Base-by-base conservation (phyloP, 139 green algal species). In the Bryopsis sp. region DNA sequence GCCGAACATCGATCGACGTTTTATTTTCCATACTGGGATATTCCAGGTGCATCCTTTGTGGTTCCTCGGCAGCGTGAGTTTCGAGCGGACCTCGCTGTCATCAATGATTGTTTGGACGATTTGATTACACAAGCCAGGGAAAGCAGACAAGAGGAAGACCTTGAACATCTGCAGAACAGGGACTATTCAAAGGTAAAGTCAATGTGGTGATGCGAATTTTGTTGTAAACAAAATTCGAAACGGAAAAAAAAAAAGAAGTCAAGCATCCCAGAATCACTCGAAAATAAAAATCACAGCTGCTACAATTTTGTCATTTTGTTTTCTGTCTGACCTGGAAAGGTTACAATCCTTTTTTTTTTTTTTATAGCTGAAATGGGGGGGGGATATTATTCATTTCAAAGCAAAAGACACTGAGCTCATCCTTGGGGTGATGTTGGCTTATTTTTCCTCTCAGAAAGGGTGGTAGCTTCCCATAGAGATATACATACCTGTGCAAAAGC, bases 11-110 rank as follows among this genome's bases (percentile, higher is more conserved):
- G 95, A 5, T 92, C 85, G 65, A 99, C 94, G 3, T 98, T 97
- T 76, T 99, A 98, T 83, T 88, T 99, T 54, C 94, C 95, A 31
- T 98, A 98, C 82, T 98, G 93, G 93, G 92, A 98, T 68, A 66
- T 93, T 24, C 86, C 88, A 1, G 58, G 86, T 5, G 54, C 74
- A n/a, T 73, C 75, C 35, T 79, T 78, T 35, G 35, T 93, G 39
- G 81, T 92, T 39, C 80, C 81, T 1, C 71, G 84, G 7, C 90
- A 96, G 82, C 60, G 84, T 4, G 58, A 84, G 63, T 96, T 96
- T 81, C 72, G 76, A 28, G 61, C 71, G 2, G 85, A 97, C 81
- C 76, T 96, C 32, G 67, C 47, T 2, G 82, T 96, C 29, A 95
- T 98, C 67, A 95, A 96, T 66, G 77, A 91, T 2, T 92, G 82